Conservation (phyloP, 2,329 filamentous ascomycete genomes). For the Microdochium trichocladiopsis region DNA sequence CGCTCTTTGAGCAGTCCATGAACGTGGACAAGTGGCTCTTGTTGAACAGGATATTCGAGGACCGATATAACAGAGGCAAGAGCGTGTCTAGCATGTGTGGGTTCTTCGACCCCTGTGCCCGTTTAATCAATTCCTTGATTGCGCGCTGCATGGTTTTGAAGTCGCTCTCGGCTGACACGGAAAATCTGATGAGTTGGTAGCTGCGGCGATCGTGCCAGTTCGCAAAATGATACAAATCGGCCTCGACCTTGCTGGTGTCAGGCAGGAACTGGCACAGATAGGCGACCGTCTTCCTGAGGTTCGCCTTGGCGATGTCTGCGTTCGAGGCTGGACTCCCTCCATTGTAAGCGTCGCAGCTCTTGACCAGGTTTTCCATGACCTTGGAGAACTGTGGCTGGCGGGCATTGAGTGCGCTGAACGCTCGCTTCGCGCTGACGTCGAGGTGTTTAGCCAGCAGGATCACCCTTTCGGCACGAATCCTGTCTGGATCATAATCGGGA, state of each 20-base stretch:
- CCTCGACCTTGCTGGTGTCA: slow-evolving; percentile 62
- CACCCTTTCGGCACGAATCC: slow-evolving; percentile 76
- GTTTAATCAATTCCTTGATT: slow-evolving; percentile 81
- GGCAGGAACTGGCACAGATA: slow-evolving; percentile 70
- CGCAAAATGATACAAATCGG: slow-evolving; percentile 83
- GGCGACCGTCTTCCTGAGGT: slow-evolving; percentile 65
- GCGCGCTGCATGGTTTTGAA: slow-evolving; percentile 87
- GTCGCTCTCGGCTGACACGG: slow-evolving; percentile 78
- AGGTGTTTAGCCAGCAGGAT: slow-evolving; percentile 74
- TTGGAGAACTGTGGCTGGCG: slow-evolving; percentile 70
- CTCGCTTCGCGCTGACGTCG: slow-evolving; percentile 70
- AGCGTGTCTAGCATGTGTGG: slow-evolving; percentile 71
- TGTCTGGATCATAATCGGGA: slow-evolving; percentile 57
- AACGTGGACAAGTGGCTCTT: slow-evolving; percentile 88
- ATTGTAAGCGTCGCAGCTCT: slow-evolving; percentile 84
- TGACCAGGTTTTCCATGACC: slow-evolving; percentile 69
- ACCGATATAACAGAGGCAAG: slow-evolving; percentile 74
- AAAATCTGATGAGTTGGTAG: slow-evolving; percentile 84
- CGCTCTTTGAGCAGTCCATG: slow-evolving; percentile 77
- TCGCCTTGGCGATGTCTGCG: slow-evolving; percentile 60
- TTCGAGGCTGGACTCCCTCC: slow-evolving; percentile 75
- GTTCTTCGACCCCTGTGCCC: slow-evolving; percentile 62
- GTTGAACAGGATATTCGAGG: slow-evolving; percentile 83
- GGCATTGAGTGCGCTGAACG: slow-evolving; percentile 80
- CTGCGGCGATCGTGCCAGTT: slow-evolving; percentile 84